Evolutionary conservation across 2,329 filamentous ascomycete genomes (phyloP).

Genomic region (Cadophora malorum): DNA sequence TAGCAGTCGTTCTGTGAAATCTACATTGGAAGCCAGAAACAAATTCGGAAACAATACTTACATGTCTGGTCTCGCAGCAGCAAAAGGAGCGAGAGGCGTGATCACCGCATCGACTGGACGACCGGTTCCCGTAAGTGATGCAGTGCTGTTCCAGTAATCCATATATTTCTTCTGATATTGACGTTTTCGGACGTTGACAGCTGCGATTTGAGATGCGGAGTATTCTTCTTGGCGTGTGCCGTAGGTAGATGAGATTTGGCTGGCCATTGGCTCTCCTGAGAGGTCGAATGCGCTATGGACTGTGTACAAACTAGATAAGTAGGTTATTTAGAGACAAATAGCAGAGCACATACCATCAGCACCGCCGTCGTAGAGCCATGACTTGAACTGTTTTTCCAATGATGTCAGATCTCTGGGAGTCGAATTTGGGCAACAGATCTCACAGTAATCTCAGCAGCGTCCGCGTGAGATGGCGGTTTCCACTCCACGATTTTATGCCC

Average conservation of each 20-base stretch:
- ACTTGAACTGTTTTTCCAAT: conserved; percentile 43
- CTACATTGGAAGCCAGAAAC: background rate
- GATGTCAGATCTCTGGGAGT: background rate
- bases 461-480: conserved; percentile 58
- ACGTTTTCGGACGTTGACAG: conserved; percentile 57
- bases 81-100: conserved; percentile 56
- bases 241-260: conserved; percentile 33
- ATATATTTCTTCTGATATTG: conserved; percentile 63
- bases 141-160: conserved; percentile 53
- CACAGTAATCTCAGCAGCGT: conserved; percentile 50
- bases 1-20: background rate
- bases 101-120: conserved; percentile 62
- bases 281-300: conserved; percentile 56
- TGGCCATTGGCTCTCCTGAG: conserved; percentile 58
- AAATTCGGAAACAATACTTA: conserved; percentile 42
- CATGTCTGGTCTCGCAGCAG: conserved; percentile 54
- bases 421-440: conserved; percentile 33
- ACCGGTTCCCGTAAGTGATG: conserved; percentile 33
- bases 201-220: conserved; percentile 43
- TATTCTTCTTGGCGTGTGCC: conserved; percentile 44
- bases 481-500: conserved; percentile 67
- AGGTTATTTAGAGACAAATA: background rate
- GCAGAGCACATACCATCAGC: conserved; percentile 47
- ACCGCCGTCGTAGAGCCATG: conserved; percentile 57
- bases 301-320: conserved; percentile 8